These are phyloP conservation scores for Fusarium verticillioides DNA, from an alignment of 2,329 filamentous ascomycete genomes.

Conservation along the genomic window DNA sequence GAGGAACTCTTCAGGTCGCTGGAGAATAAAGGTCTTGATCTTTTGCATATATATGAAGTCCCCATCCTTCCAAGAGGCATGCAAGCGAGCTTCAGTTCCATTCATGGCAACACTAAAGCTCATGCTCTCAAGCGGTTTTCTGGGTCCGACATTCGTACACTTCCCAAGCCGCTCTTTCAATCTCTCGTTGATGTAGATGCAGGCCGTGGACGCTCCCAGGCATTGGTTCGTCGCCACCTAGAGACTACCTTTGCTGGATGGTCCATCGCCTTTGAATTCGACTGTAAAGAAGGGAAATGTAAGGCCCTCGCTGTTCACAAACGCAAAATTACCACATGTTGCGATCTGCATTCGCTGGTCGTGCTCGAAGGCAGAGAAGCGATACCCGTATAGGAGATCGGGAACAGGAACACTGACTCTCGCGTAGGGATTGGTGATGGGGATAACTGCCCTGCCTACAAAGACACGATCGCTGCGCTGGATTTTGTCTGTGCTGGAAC, in stretches of 20 bases:
- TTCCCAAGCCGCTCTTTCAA: background rate
- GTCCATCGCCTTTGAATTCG: conserved; percentile 16
- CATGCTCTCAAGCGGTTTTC: conserved; percentile 35
- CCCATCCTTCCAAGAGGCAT: conserved; percentile 47
- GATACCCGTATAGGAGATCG: conserved; percentile 6
- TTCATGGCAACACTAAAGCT: conserved; percentile 47
- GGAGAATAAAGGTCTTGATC: conserved; percentile 45
- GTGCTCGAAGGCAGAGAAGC: background rate
- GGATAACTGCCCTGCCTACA: background rate
- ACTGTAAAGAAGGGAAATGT: background rate
- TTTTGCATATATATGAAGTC: background rate
- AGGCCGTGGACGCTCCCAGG: conserved; percentile 46
- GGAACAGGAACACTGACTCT: conserved; percentile 8
- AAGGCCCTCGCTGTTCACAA: conserved; percentile 1
- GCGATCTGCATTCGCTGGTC: background rate
- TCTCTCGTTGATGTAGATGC: conserved; percentile 44
- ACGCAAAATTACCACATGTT: background rate
- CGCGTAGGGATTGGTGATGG: background rate
- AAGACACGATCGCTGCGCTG: conserved; percentile 1
- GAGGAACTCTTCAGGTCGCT: conserved; percentile 43
- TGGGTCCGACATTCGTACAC: background rate
- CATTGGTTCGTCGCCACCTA: conserved; percentile 52
- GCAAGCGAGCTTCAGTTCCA: conserved; percentile 47
- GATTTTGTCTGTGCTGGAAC: background rate
- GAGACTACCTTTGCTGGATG: conserved; percentile 18